These are phyloP conservation scores for Fusarium sp. DNA, from an alignment of 2,329 filamentous ascomycete genomes.

Conservation along the genomic window DNA sequence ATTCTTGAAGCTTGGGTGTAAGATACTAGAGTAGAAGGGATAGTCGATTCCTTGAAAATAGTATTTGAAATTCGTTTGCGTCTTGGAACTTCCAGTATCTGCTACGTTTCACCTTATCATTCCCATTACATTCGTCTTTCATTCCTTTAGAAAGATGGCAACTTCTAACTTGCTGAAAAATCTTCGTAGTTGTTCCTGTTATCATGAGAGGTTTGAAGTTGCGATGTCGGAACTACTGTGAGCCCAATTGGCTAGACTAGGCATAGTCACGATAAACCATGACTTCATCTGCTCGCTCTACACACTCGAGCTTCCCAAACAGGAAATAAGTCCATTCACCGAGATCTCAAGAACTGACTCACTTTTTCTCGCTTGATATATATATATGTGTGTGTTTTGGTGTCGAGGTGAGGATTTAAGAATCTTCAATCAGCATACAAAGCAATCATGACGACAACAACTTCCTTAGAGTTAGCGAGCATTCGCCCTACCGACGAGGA, in stretches of 20 bases:
- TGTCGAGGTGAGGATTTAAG: not conserved
- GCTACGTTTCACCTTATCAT: not conserved
- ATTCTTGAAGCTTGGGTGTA: not conserved
- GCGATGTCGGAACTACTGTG: slow-evolving; percentile 38
- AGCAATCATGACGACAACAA: slow-evolving; percentile 15
- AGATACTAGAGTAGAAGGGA: not conserved
- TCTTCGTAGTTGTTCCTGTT: not conserved
- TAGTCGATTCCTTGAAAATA: not conserved
- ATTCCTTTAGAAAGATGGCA: no score
- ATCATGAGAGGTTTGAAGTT: not conserved
- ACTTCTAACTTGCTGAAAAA: not conserved
- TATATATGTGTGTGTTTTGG: not conserved
- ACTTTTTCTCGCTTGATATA: not conserved
- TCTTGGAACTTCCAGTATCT: not conserved
- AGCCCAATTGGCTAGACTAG: slow-evolving; percentile 27
- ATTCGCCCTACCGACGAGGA: not conserved
- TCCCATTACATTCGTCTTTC: not conserved
- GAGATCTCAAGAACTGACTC: slow-evolving; percentile 13
- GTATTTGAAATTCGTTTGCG: not conserved
- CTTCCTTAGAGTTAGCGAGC: slow-evolving; percentile 27
- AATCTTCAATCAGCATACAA: not conserved
- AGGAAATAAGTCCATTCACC: slow-evolving; percentile 24
- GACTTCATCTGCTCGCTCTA: slow-evolving; percentile 22
- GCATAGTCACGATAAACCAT: slow-evolving; percentile 12
- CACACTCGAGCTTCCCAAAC: slow-evolving; percentile 6